Evolutionary conservation across 1,284 basidiomycete genomes (phyloP).

Genomic region (Phellopilus nigrolimitatus): DNA sequence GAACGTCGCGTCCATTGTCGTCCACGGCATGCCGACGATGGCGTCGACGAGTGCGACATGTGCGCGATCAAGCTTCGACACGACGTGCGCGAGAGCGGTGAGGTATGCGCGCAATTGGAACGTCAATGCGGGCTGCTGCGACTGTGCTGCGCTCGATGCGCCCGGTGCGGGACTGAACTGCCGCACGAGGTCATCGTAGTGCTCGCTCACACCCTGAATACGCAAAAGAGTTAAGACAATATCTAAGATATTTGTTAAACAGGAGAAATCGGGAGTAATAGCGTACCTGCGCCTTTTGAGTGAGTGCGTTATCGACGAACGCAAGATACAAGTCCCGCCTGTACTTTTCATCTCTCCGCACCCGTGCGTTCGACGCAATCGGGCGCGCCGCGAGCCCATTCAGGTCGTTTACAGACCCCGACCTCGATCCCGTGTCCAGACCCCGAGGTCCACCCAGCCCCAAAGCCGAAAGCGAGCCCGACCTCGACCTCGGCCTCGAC

Average conservation of each 20-base stretch:
- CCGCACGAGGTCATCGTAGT: slow-evolving; percentile 66
- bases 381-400: slow-evolving; percentile 39
- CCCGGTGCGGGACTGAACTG: slow-evolving; percentile 73
- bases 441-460: too few species aligned
- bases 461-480: too few species aligned
- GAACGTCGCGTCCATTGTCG: slow-evolving; percentile 76
- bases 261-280: slow-evolving; percentile 12
- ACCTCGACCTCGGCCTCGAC: too few species aligned
- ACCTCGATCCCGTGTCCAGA: slow-evolving; percentile 9
- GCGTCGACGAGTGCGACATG: slow-evolving; percentile 87
- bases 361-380: slow-evolving; percentile 69
- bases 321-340: slow-evolving; percentile 81
- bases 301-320: slow-evolving; percentile 79
- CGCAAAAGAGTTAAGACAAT: slow-evolving; percentile 16
- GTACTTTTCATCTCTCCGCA: slow-evolving; percentile 71
- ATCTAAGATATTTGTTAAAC: neutral
- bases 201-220: slow-evolving; percentile 55
- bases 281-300: slow-evolving; percentile 65
- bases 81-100: slow-evolving; percentile 70
- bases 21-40: slow-evolving; percentile 88
- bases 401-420: slow-evolving; percentile 1
- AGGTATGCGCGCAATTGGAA: slow-evolving; percentile 70
- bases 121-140: slow-evolving; percentile 33
- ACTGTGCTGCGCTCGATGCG: slow-evolving; percentile 35
- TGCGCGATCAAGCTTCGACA: slow-evolving; percentile 73